These are phyloP conservation scores for Talinum fruticosum DNA, from an alignment of 148 eudicot genomes.

Conservation along the genomic window DNA sequence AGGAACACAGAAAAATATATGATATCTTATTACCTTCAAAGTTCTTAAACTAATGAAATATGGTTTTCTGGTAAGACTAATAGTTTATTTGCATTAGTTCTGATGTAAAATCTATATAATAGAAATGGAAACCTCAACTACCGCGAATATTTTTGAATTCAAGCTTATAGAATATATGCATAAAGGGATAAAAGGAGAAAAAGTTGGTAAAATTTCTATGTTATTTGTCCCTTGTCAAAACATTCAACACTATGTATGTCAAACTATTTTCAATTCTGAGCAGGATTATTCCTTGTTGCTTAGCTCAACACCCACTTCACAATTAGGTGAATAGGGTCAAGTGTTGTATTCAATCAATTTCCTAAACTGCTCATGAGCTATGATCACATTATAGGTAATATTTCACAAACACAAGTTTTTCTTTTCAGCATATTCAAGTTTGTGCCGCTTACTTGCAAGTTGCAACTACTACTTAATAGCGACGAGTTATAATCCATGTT, in stretches of 20 bases:
- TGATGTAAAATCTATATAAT: conserved; percentile 9
- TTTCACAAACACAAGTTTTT: conserved; percentile 1
- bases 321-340: conserved; percentile 26
- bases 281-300: conserved; percentile 3
- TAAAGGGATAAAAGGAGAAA: background rate
- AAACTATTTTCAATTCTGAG: conserved; percentile 4
- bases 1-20: no score
- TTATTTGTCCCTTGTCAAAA: background rate
- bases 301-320: conserved; percentile 15
- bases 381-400: conserved; percentile 22
- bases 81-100: conserved; percentile 14
- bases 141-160: background rate
- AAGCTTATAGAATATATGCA: conserved; percentile 14
- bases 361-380: conserved; percentile 13
- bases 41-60: background rate
- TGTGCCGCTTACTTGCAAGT: background rate
- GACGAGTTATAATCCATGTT: background rate
- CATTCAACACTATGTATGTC: background rate
- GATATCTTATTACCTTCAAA: background rate
- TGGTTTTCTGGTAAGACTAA: background rate
- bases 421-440: background rate
- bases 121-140: background rate
- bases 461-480: background rate
- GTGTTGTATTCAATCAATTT: conserved; percentile 25
- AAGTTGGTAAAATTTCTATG: background rate